phyloP scores from a whole-genome alignment of 352 stramenopile species.

The Bremia lactucae region DNA sequence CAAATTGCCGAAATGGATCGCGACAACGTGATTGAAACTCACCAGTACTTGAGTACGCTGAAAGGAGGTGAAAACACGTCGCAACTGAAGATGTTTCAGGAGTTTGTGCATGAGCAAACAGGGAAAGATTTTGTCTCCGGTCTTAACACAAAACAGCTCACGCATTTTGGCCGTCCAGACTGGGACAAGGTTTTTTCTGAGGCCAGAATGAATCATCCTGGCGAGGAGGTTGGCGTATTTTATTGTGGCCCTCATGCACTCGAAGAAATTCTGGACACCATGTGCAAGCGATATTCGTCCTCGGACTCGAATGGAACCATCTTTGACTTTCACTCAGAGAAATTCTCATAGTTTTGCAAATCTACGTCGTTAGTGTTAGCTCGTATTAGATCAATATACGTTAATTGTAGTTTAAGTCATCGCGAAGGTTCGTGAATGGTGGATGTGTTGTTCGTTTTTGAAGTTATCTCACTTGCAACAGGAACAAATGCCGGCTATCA shows the following conservation, averaged over 20 bases:
- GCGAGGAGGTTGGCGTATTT: constrained; percentile 80
- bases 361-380: not conserved
- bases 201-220: constrained; percentile 30
- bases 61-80: constrained; percentile 61
- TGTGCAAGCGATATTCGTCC: constrained; percentile 61
- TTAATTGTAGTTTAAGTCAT: too few relatives aligned
- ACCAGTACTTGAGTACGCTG: constrained; percentile 78
- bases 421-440: too few relatives aligned
- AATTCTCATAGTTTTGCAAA: constrained; percentile 43
- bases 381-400: constrained; percentile 7
- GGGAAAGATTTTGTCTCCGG: constrained; percentile 75
- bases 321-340: constrained; percentile 82
- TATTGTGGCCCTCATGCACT: constrained; percentile 74
- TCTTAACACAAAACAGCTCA: constrained; percentile 67
- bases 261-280: constrained; percentile 62
- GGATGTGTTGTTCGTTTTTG: too few relatives aligned
- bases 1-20: constrained; percentile 67
- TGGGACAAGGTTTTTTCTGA: constrained; percentile 72
- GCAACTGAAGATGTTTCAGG: constrained; percentile 77
- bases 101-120: constrained; percentile 70
- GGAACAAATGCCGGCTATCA: too few relatives aligned
- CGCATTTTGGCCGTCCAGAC: constrained; percentile 79
- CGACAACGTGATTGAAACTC: constrained; percentile 70
- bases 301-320: constrained; percentile 36
- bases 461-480: too few relatives aligned